phyloP scores from a whole-genome alignment of 177 flowering plant genomes.

The Vitis hybrid region DNA sequence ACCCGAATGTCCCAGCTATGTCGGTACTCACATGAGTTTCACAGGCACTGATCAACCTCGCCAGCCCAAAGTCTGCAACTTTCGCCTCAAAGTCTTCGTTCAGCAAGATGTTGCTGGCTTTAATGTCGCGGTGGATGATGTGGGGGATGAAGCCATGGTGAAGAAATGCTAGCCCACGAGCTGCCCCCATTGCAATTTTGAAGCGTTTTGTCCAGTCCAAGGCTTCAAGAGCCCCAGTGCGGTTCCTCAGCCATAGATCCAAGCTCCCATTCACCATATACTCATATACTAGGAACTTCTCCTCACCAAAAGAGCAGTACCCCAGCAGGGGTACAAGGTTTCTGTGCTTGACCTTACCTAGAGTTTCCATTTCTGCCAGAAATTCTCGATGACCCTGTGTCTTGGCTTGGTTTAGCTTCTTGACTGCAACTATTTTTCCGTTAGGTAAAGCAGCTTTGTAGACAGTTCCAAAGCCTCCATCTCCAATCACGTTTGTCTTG shows the following conservation, averaged over 20 bases:
- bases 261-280: slow-evolving; percentile 84
- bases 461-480: slow-evolving; percentile 86
- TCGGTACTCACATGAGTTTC: slow-evolving; percentile 83
- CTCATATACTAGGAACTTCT: slow-evolving; percentile 77
- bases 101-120: slow-evolving; percentile 75
- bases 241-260: slow-evolving; percentile 70
- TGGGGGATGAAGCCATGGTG: slow-evolving; percentile 83
- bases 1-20: slow-evolving; percentile 84
- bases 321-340: slow-evolving; percentile 78
- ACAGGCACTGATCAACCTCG: slow-evolving; percentile 76
- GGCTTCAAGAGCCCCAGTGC: slow-evolving; percentile 53
- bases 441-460: slow-evolving; percentile 62
- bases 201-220: slow-evolving; percentile 63
- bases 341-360: slow-evolving; percentile 76
- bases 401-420: slow-evolving; percentile 74
- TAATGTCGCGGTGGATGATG: slow-evolving; percentile 79
- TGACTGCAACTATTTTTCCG: slow-evolving; percentile 70
- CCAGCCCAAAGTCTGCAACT: slow-evolving; percentile 81
- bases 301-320: slow-evolving; percentile 72
- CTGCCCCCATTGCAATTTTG: slow-evolving; percentile 73
- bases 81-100: slow-evolving; percentile 70
- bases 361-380: slow-evolving; percentile 80
- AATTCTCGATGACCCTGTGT: slow-evolving; percentile 81
- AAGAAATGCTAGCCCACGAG: slow-evolving; percentile 74
- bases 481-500: slow-evolving; percentile 77